phyloP scores from a whole-genome alignment of 2,329 filamentous ascomycete species.

The Neonectria faginata region DNA sequence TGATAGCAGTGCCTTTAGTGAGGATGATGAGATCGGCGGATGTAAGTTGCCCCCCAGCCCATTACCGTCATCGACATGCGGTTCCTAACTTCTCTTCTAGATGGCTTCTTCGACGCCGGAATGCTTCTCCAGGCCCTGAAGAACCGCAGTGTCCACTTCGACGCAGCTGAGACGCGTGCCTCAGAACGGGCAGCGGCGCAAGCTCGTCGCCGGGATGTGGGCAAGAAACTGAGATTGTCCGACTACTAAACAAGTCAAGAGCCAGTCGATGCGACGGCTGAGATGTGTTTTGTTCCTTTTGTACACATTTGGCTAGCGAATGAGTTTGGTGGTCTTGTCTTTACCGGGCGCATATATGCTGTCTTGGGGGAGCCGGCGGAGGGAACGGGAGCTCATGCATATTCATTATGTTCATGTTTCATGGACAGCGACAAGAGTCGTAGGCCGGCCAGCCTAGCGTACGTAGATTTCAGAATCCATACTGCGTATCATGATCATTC shows the following conservation, averaged over 20 bases:
- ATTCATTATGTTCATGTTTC: conserved; percentile 3
- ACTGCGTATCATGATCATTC: neutral
- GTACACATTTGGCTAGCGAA: conserved; percentile 5
- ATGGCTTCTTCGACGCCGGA: conserved; percentile 97
- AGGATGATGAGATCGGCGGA: conserved; percentile 90
- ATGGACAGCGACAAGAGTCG: conserved; percentile 23
- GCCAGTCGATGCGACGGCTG: conserved; percentile 26
- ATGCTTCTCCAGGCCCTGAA: conserved; percentile 93
- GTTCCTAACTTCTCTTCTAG: conserved; percentile 61
- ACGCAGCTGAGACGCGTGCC: conserved; percentile 63
- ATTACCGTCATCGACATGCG: neutral
- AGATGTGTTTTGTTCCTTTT: neutral
- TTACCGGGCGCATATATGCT: conserved; percentile 15
- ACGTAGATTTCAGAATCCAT: conserved; percentile 4
- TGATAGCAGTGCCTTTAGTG: conserved; percentile 78
- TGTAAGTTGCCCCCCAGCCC: conserved; percentile 72
- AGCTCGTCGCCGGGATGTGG: conserved; percentile 73
- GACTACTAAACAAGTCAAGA: conserved; percentile 67
- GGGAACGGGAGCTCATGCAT: conserved; percentile 6
- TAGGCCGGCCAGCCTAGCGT: neutral
- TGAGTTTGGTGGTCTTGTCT: conserved; percentile 9
- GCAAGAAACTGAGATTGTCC: conserved; percentile 77
- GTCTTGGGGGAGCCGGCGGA: neutral
- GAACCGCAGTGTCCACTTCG: conserved; percentile 69
- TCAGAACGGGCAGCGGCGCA: conserved; percentile 71